Evolutionary conservation across 345 rosid genomes (phyloP), one percentile per base, ranked within the genome.

Genomic region (Trapa incisa): DNA sequence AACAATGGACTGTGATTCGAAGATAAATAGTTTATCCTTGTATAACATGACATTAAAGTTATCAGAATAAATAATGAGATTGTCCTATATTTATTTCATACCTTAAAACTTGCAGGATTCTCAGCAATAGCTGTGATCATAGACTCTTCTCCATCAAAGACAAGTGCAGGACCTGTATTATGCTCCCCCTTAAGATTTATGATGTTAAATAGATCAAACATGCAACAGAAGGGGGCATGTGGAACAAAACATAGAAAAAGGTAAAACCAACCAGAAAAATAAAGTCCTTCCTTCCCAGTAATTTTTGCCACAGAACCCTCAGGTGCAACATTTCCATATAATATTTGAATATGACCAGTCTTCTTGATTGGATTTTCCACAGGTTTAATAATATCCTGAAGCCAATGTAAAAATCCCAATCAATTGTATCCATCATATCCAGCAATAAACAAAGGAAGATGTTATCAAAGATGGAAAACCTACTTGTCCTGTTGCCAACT

Each of bases 221-320:
- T 0, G 70, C 42, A 32, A 36, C 48, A 64, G 12, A 17, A 68
- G 42, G 22, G 12, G 22, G 29, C 6, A 33, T 50, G 29, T 14
- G 66, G 62, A 45, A 63, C 13, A 65, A 69, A 4, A 39, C 32
- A 39, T 37, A n/a, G 36, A 41, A 3, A 64, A 42, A 35, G 72
- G 61, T 72, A 70, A 54, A 47, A 8, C 36, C 58, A 65, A 94
- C 99, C 99, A 68, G 93, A 86, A 78, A 94, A 94, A 82, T 82
- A 87, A 22, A 94, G 77, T 37, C 99, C 99, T 78, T 94, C 99
- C 78, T 94, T 94, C 76, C 99, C 99, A 2, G 99, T 94, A 74
- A 94, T 94, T 80, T 94, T 94, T 63, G 99, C 99, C 41, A 94
- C 96, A 72, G 96, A 94, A 73, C 99, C 99, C n/a, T 91, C 87